These are phyloP conservation scores for Acorus gramineus DNA, from an alignment of 106 monocot species.

Conservation along the genomic window DNA sequence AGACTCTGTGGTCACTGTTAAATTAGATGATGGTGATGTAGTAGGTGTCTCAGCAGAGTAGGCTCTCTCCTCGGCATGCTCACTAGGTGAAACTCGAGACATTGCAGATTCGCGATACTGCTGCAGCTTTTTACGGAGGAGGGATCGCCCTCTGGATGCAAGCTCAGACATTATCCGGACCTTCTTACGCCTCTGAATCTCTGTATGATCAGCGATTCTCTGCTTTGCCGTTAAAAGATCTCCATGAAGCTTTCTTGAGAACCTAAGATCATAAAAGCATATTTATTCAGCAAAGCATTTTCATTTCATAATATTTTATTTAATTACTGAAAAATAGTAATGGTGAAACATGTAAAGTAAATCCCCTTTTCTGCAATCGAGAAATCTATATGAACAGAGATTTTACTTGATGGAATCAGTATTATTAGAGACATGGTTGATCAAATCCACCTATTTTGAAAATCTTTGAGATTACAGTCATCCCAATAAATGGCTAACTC, in stretches of 20 bases:
- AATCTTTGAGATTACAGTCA: too few species aligned
- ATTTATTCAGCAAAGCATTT: too few species aligned
- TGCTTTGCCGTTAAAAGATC: slow-evolving; percentile 37
- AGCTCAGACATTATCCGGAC: slow-evolving; percentile 28
- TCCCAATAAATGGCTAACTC: too few species aligned
- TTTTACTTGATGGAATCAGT: too few species aligned
- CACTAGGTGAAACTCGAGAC: slow-evolving; percentile 1
- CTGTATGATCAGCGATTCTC: slow-evolving; percentile 26
- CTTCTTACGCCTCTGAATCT: slow-evolving; percentile 32
- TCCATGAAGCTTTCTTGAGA: slow-evolving; percentile 34
- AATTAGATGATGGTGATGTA: not conserved
- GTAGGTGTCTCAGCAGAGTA: slow-evolving; percentile 5
- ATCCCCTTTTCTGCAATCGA: too few species aligned
- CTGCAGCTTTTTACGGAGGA: slow-evolving; percentile 48
- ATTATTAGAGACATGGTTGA: too few species aligned
- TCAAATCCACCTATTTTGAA: too few species aligned
- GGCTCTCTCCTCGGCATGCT: not conserved
- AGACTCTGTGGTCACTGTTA: not conserved
- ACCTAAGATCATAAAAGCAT: slow-evolving; percentile 19
- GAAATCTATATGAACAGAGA: too few species aligned
- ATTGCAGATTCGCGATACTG: slow-evolving; percentile 30
- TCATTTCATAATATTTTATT: too few species aligned
- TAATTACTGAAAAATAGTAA: too few species aligned
- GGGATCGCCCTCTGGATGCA: slow-evolving; percentile 39
- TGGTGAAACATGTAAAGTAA: too few species aligned